Evolutionary conservation across 2,329 filamentous ascomycete genomes (phyloP).

Genomic region (Remersonia thermophila): DNA sequence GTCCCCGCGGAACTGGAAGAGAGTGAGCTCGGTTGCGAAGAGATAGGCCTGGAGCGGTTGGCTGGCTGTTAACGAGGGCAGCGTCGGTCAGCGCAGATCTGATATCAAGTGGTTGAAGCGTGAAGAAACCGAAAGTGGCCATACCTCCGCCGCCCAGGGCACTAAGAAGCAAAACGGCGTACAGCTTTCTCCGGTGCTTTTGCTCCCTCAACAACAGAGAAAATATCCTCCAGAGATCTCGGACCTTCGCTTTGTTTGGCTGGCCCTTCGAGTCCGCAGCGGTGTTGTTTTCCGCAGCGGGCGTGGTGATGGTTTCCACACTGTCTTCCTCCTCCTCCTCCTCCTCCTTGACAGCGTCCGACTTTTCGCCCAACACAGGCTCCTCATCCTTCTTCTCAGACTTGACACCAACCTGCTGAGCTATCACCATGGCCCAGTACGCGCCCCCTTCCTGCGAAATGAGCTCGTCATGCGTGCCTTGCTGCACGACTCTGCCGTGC

Average conservation of each 20-base stretch:
- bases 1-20: conserved; percentile 30
- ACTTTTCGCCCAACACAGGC: neutral
- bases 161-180: conserved; percentile 34
- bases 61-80: conserved; percentile 12
- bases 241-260: conserved; percentile 7
- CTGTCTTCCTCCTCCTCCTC: conserved; percentile 31
- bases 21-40: conserved; percentile 39
- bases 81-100: neutral
- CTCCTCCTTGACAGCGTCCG: conserved; percentile 22
- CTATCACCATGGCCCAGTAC: conserved; percentile 53
- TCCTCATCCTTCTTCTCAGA: conserved; percentile 23
- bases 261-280: conserved; percentile 14
- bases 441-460: conserved; percentile 46
- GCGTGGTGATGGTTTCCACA: conserved; percentile 24
- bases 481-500: conserved; percentile 56
- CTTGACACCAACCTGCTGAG: conserved; percentile 42
- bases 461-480: conserved; percentile 61
- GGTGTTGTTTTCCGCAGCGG: conserved; percentile 27
- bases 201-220: conserved; percentile 44
- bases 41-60: conserved; percentile 38
- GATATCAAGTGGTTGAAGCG: no score
- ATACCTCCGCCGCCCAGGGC: conserved; percentile 21
- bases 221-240: conserved; percentile 36
- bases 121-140: no score
- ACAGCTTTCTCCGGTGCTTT: conserved; percentile 34